phyloP scores from a whole-genome alignment of 169 alveolate species.

The Plasmodium chabaudi region DNA sequence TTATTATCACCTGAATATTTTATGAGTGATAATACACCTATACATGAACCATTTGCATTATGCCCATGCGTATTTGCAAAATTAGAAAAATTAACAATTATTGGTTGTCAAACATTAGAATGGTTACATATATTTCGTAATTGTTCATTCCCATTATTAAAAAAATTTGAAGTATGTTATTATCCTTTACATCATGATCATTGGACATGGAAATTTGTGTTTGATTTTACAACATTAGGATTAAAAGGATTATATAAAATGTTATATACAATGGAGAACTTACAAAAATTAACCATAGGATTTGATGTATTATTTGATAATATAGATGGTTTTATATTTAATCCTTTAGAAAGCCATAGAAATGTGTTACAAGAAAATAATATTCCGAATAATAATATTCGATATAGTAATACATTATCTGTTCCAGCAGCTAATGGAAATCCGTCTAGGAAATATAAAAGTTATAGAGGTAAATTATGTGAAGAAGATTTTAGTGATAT shows the following conservation, averaged over 20 bases:
- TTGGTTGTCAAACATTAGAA: constrained; percentile 74
- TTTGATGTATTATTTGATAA: constrained; percentile 68
- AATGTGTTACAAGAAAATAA: constrained; percentile 43
- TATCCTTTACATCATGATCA: constrained; percentile 76
- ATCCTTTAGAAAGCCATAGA: constrained; percentile 72
- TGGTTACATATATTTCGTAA: constrained; percentile 76
- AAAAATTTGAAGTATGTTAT: constrained; percentile 65
- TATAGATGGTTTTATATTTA: constrained; percentile 52
- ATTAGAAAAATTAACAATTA: constrained; percentile 66
- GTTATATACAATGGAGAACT: constrained; percentile 74
- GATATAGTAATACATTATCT: constrained; percentile 41
- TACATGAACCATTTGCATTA: constrained; percentile 74
- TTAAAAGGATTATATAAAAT: constrained; percentile 67
- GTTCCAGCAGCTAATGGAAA: constrained; percentile 68
- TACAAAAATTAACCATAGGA: constrained; percentile 54
- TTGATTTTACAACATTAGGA: constrained; percentile 70
- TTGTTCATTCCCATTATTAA: constrained; percentile 71
- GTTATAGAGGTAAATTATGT: constrained; percentile 64
- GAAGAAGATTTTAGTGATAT: constrained; percentile 76
- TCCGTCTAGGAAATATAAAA: constrained; percentile 63
- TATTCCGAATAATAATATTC: constrained; percentile 18
- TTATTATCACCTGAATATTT: constrained; percentile 71
- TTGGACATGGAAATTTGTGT: constrained; percentile 74
- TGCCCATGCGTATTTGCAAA: constrained; percentile 58
- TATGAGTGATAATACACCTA: constrained; percentile 73